These are phyloP conservation scores for Russula earlei DNA, from an alignment of 768 basidiomycete genomes.

Conservation along the genomic window DNA sequence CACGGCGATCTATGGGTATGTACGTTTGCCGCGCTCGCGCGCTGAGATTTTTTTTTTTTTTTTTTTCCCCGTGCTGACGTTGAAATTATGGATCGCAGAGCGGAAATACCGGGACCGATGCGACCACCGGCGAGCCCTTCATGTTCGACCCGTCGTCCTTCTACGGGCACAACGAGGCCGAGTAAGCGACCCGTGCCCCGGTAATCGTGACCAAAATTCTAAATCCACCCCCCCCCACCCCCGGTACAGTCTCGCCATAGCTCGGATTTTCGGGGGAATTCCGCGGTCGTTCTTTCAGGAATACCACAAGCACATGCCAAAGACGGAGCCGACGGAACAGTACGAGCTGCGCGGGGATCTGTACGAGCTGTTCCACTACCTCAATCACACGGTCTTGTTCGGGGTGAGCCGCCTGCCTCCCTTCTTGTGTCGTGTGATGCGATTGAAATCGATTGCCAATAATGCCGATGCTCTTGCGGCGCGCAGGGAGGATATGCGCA, in stretches of 20 bases:
- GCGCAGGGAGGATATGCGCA: conserved; percentile 42
- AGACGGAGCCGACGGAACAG: conserved; percentile 54
- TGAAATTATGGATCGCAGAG: conserved; percentile 35
- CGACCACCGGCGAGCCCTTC: conserved; percentile 43
- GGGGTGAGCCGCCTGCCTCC: conserved; percentile 39
- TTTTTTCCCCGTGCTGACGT: too few species aligned
- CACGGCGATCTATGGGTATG: conserved; percentile 80
- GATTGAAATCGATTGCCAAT: not conserved
- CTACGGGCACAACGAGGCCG: conserved; percentile 75
- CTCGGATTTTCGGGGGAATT: conserved; percentile 71
- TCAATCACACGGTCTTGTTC: conserved; percentile 74
- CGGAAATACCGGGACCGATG: conserved; percentile 62
- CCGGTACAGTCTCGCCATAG: conserved; percentile 53
- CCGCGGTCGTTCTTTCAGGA: conserved; percentile 50
- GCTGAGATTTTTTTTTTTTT: too few species aligned
- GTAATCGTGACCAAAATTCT: not conserved
- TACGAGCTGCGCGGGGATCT: conserved; percentile 55
- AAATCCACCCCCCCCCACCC: too few species aligned
- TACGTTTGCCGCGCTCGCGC: too few species aligned
- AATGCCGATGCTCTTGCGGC: not conserved
- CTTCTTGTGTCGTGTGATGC: conserved; percentile 2
- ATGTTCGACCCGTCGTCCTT: conserved; percentile 76
- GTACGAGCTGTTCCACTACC: conserved; percentile 73
- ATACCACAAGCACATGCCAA: conserved; percentile 58
- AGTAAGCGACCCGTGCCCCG: conserved; percentile 38